These are phyloP conservation scores for Rhynchospora breviuscula DNA, from an alignment of 176 grass and related monocot genomes.

Conservation along the genomic window DNA sequence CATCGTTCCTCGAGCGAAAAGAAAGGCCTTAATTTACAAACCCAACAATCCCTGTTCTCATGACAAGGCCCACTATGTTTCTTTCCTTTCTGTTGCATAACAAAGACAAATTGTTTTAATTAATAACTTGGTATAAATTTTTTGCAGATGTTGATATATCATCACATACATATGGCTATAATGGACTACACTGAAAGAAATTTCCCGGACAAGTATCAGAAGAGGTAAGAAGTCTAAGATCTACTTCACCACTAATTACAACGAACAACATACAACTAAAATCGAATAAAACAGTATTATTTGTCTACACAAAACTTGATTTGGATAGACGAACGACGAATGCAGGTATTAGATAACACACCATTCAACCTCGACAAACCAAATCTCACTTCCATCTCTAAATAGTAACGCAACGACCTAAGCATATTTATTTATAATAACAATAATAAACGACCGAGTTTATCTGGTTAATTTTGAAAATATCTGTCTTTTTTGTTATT, in stretches of 20 bases:
- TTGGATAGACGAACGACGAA: not conserved
- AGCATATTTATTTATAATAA: not conserved
- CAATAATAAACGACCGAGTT: not conserved
- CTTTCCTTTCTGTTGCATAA: not conserved
- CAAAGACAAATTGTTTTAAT: too few species aligned
- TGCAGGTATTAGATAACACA: not conserved
- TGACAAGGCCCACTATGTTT: not conserved
- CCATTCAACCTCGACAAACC: not conserved
- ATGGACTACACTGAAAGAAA: too few species aligned
- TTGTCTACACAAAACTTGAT: not conserved
- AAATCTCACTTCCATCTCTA: not conserved
- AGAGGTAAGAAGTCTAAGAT: too few species aligned
- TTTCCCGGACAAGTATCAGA: too few species aligned
- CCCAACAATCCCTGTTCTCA: not conserved
- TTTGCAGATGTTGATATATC: too few species aligned
- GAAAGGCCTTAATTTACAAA: not conserved
- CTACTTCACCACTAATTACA: too few species aligned
- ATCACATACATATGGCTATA: too few species aligned
- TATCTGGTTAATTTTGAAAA: not conserved
- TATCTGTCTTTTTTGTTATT: not conserved
- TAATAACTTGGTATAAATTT: too few species aligned
- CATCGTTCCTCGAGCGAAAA: too few species aligned
- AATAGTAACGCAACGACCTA: not conserved
- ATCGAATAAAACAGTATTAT: too few species aligned
- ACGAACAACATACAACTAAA: too few species aligned